A percentile compares a stretch with the other conserved stretches of the same genome.
phyloP scores from a whole-genome alignment of 1,284 basidiomycete species.

The Quambalaria eucalypti region DNA sequence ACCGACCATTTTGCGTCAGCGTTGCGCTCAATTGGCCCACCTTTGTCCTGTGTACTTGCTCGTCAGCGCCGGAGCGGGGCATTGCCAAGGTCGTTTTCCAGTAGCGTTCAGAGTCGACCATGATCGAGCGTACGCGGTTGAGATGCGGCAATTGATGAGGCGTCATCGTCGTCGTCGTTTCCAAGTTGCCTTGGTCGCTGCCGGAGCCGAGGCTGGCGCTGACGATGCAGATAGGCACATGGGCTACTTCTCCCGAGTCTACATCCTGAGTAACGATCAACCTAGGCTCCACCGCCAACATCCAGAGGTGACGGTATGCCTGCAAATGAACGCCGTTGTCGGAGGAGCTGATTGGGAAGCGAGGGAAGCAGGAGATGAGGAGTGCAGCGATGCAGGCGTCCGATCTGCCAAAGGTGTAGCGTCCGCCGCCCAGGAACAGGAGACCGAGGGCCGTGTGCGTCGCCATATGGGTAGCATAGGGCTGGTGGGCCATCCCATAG shows the following conservation, averaged over 20 bases:
- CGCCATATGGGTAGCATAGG: conserved; percentile 82
- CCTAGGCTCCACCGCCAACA: conserved; percentile 82
- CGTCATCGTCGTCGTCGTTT: neutral
- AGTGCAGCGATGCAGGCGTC: conserved; percentile 83
- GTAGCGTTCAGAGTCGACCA: neutral
- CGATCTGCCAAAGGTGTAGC: conserved; percentile 83
- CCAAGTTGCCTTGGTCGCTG: neutral
- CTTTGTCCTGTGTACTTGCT: no score
- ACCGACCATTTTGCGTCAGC: no score
- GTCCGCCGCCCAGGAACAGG: conserved; percentile 85
- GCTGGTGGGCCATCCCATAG: conserved; percentile 55
- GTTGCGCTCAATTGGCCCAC: no score
- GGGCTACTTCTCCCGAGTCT: conserved; percentile 23
- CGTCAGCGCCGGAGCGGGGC: no score
- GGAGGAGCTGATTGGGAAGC: conserved; percentile 62
- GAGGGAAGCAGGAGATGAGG: conserved; percentile 81
- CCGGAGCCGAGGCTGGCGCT: no score
- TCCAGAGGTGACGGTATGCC: conserved; percentile 89
- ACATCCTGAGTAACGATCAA: conserved; percentile 67
- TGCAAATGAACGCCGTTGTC: conserved; percentile 89
- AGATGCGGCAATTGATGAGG: neutral
- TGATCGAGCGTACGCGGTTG: neutral
- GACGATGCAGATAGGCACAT: conserved; percentile 14
- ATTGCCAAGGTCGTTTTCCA: no score
- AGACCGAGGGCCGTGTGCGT: conserved; percentile 85